Evolutionary conservation across 2,329 filamentous ascomycete genomes (phyloP).

Genomic region (Fusarium papillatum): DNA sequence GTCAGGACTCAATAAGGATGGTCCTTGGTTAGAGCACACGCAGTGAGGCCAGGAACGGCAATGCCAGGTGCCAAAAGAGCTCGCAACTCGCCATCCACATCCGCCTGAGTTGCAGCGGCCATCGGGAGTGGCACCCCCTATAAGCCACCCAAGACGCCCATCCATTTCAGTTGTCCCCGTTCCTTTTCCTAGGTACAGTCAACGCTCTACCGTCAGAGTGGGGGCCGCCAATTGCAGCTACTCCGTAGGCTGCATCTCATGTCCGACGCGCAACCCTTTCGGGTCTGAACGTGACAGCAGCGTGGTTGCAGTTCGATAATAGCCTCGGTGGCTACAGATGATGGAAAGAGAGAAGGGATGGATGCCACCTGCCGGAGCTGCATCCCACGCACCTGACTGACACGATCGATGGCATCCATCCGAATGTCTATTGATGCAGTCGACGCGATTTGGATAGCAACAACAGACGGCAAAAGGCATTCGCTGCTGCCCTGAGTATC

Average conservation of each 20-base stretch:
- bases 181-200: neutral
- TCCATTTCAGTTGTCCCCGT: slow-evolving; percentile 9
- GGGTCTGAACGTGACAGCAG: slow-evolving; percentile 27
- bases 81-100: neutral
- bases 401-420: slow-evolving; percentile 10
- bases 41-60: slow-evolving; percentile 6
- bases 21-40: slow-evolving; percentile 11
- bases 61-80: slow-evolving; percentile 5
- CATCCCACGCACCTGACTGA: slow-evolving; percentile 6
- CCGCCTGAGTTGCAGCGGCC: slow-evolving; percentile 5
- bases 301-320: slow-evolving; percentile 24
- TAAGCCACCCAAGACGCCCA: slow-evolving; percentile 12
- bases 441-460: neutral
- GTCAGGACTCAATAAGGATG: slow-evolving; percentile 26
- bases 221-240: slow-evolving; percentile 12
- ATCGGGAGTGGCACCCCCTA: slow-evolving; percentile 25
- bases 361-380: neutral
- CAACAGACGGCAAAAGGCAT: slow-evolving; percentile 3
- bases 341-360: slow-evolving; percentile 8
- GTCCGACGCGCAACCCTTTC: slow-evolving; percentile 34
- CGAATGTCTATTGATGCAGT: neutral
- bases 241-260: slow-evolving; percentile 10
- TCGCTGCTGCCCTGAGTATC: slow-evolving; percentile 21
- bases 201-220: slow-evolving; percentile 8
- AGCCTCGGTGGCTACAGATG: slow-evolving; percentile 16